Evolutionary conservation across 805 yeast genomes (phyloP).

Genomic region (Clavispora carvajalis): DNA sequence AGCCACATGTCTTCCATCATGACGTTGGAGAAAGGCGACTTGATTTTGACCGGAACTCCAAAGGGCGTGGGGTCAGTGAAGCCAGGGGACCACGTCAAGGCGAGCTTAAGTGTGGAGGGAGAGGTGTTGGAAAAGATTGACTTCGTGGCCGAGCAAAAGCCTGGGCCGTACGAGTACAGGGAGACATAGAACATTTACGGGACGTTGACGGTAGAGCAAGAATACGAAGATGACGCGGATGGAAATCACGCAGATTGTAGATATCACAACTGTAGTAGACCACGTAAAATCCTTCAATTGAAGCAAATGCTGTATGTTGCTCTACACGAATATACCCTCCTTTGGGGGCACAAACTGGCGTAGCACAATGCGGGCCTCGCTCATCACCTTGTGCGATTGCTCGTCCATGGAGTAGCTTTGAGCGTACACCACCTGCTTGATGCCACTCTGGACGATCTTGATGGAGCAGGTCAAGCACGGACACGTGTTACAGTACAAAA

Average conservation of each 20-base stretch:
- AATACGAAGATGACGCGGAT: too few species aligned
- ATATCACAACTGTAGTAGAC: too few species aligned
- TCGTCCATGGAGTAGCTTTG: conserved; percentile 91
- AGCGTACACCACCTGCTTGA: conserved; percentile 86
- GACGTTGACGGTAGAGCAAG: too few species aligned
- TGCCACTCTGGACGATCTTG: conserved; percentile 90
- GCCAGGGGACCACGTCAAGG: conserved; percentile 76
- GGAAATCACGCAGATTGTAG: too few species aligned
- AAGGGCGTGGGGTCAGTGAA: conserved; percentile 86
- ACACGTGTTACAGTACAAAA: conserved; percentile 90
- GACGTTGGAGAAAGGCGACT: conserved; percentile 88
- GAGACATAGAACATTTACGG: conserved; percentile 23
- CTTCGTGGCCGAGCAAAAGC: conserved; percentile 48
- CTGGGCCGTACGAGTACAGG: conserved; percentile 39
- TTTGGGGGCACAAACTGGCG: conserved; percentile 45
- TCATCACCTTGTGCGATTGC: conserved; percentile 63
- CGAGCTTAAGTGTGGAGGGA: conserved; percentile 55
- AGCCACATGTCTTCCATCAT: conserved; percentile 80
- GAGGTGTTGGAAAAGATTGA: conserved; percentile 46
- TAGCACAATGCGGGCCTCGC: conserved; percentile 65
- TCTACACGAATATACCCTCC: conserved; percentile 31
- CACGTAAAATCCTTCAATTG: too few species aligned
- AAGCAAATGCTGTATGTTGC: too few species aligned
- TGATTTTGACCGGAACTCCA: conserved; percentile 94
- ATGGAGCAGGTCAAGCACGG: conserved; percentile 96